phyloP scores from a whole-genome alignment of 495 filamentous ascomycete genomes.

The Penicillium antarcticum region DNA sequence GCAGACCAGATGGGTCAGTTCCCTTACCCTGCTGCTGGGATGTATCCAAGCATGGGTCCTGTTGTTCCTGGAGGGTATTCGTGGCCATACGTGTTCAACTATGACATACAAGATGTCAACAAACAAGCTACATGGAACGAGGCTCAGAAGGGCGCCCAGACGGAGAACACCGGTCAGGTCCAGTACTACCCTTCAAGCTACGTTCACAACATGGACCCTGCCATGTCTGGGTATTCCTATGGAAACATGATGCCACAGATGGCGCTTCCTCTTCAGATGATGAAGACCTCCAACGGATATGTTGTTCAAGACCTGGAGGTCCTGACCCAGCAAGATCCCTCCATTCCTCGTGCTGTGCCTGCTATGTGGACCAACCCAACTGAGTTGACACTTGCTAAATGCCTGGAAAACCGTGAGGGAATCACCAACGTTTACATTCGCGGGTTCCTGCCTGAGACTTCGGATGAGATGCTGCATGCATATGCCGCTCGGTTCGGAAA shows the following conservation, averaged over 20 bases:
- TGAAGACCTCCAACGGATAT: conserved; percentile 48
- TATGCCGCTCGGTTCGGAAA: conserved; percentile 86
- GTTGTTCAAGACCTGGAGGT: conserved; percentile 65
- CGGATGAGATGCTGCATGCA: conserved; percentile 78
- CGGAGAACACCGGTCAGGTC: conserved; percentile 10
- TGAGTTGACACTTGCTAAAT: conserved; percentile 80
- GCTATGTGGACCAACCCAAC: conserved; percentile 73
- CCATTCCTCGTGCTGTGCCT: conserved; percentile 86
- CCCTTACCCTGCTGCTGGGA: conserved; percentile 24
- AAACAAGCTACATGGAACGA: conserved; percentile 22
- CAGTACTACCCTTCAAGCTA: conserved; percentile 22
- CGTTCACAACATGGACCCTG: conserved; percentile 15
- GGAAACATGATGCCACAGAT: conserved; percentile 19
- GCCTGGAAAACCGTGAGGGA: conserved; percentile 80
- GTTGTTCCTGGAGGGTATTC: conserved; percentile 26
- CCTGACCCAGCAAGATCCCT: conserved; percentile 68
- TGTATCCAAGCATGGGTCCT: conserved; percentile 23
- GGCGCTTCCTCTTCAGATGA: conserved; percentile 36
- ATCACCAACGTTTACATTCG: conserved; percentile 97
- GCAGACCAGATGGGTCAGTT: conserved; percentile 27
- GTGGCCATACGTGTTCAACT: conserved; percentile 31
- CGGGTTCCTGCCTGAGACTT: conserved; percentile 88
- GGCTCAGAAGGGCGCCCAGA: conserved; percentile 20
- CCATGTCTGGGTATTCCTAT: conserved; percentile 24
- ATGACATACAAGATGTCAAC: conserved; percentile 15